Evolutionary conservation across 352 stramenopile species (phyloP).

Genomic region (Elongisporangium undulatum): DNA sequence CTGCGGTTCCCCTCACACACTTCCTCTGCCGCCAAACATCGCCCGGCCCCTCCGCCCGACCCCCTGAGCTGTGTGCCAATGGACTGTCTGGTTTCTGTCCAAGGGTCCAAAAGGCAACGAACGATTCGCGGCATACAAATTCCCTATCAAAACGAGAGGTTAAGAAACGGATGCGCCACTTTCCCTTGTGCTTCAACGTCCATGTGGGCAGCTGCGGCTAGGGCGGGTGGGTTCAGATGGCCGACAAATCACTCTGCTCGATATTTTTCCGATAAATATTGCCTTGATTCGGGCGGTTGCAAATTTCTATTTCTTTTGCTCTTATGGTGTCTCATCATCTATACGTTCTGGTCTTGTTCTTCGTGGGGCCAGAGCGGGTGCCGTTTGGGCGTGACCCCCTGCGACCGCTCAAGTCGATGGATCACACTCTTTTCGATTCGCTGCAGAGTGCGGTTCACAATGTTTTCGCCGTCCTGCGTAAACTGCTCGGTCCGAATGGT

Average conservation of each 20-base stretch:
- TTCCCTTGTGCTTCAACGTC: neutral
- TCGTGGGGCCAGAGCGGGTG: conserved; percentile 37
- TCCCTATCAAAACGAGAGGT: neutral
- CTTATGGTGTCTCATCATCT: neutral
- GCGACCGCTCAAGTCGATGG: conserved; percentile 26
- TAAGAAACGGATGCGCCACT: neutral
- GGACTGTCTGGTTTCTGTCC: neutral
- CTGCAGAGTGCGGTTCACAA: conserved; percentile 68
- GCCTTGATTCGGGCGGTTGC: neutral
- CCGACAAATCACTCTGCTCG: neutral
- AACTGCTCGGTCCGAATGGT: conserved; percentile 94
- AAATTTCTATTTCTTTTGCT: neutral
- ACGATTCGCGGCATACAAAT: neutral
- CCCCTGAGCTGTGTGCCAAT: neutral
- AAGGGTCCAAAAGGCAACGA: neutral
- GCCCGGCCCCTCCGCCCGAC: neutral
- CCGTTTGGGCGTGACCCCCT: conserved; percentile 29
- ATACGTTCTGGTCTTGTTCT: neutral
- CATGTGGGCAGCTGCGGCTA: neutral
- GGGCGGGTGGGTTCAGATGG: neutral
- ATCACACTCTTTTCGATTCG: conserved; percentile 62
- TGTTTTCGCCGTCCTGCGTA: conserved; percentile 48
- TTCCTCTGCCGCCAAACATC: neutral
- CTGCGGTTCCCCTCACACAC: neutral
- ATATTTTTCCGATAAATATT: neutral